These are phyloP conservation scores for Beta macrorhiza DNA, from an alignment of 179 eudicot species.

Conservation along the genomic window DNA sequence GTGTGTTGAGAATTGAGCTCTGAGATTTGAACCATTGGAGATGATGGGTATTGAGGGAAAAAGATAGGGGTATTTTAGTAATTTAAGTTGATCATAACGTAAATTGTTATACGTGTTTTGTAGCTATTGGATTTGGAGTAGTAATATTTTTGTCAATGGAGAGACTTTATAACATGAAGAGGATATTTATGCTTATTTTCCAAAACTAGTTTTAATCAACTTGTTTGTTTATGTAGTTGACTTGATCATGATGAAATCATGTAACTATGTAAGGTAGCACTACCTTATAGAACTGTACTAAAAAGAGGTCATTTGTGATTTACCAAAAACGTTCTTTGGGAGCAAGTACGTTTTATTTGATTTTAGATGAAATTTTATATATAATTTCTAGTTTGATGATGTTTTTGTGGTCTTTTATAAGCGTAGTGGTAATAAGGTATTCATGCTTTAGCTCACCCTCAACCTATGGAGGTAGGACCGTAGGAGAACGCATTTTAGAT, in stretches of 20 bases:
- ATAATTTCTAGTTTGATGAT: too few relatives aligned
- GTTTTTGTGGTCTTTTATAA: too few relatives aligned
- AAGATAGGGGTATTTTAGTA: constrained; percentile 11
- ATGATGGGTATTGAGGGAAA: background rate
- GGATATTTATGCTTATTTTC: background rate
- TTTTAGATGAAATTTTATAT: too few relatives aligned
- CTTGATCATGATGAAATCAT: background rate
- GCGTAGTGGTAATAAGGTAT: too few relatives aligned
- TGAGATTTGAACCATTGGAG: constrained; percentile 25
- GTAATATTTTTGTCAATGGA: background rate
- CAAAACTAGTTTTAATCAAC: background rate
- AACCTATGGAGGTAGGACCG: too few relatives aligned
- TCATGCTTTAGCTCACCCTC: too few relatives aligned
- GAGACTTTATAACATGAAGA: background rate
- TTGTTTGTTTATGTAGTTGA: background rate
- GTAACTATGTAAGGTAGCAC: background rate
- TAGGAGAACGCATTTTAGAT: too few relatives aligned
- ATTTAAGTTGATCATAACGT: background rate
- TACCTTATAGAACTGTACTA: background rate
- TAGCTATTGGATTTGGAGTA: background rate
- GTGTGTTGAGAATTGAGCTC: background rate
- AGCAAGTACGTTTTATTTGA: too few relatives aligned
- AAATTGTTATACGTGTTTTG: background rate
- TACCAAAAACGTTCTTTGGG: too few relatives aligned
- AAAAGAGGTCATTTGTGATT: too few relatives aligned